Evolutionary conservation across 2,329 filamentous ascomycete species (phyloP), one percentile per base, ranked within the genome.

Genomic region (Pseudocercospora macadamiae): DNA sequence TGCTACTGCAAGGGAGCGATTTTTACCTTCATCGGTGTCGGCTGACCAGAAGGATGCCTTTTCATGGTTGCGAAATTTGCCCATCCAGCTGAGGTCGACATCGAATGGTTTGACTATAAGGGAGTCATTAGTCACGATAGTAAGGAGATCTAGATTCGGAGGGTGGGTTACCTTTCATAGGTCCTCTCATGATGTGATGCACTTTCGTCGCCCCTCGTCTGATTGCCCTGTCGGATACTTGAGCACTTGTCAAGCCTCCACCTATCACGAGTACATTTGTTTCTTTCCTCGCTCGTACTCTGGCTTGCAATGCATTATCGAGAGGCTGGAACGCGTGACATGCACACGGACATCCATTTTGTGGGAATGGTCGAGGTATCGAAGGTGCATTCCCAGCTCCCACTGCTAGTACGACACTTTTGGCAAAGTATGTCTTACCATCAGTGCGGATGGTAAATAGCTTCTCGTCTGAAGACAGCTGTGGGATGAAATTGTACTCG

Each of bases 41-140:
- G 89, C 88, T 5, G 84, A 85, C 88, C 89, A 93, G 73, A 93
- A 95, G 0, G 82, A 81, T 0, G 89, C 87, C 70, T 93, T 89
- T 65, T 90, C 86, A 54, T 86, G 83, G 70, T 93, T 93, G 56
- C 87, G 86, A 73, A 89, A 93, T 71, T 93, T 93, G 8, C 88
- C 89, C 73, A 93, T 89, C 90, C 90, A 95, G 48, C 84, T 82
- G 1, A 93, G 79, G 57, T 87, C 84, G 21, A 93, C 82, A 66
- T 93, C 90, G 64, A 93, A 93, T 59, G 88, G 86, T 73, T 93
- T 93, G 51, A 91, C 81, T 65, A 48, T 39, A 9, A 14, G 12
- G 18, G 1, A 9, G 7, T 51, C 34, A 4, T 12, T 9, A 6
- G 34, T 10, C 2, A 30, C 23, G 1, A 34, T n/a, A n/a, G n/a